Conservation (phyloP, 495 filamentous ascomycete species). For the Xylaria venustula region DNA sequence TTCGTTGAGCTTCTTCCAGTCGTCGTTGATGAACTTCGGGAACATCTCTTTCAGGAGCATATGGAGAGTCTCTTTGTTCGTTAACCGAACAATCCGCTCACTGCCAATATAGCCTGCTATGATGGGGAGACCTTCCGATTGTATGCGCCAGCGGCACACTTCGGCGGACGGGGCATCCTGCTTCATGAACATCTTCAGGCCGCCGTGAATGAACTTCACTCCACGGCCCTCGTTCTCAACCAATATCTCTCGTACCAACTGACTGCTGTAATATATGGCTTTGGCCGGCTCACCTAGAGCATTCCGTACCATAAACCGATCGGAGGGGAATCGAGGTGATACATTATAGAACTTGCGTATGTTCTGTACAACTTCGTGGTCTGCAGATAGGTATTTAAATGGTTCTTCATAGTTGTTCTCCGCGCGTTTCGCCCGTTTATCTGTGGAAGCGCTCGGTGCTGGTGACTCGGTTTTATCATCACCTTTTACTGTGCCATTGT, state of each 20-base stretch:
- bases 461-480: conserved; percentile 21
- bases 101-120: conserved; percentile 84
- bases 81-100: conserved; percentile 69
- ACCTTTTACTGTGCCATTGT: conserved; percentile 11
- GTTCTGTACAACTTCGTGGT: conserved; percentile 68
- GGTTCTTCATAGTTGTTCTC: conserved; percentile 66
- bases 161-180: conserved; percentile 84
- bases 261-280: conserved; percentile 91
- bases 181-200: conserved; percentile 97
- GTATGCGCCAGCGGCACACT: conserved; percentile 90
- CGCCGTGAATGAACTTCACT: conserved; percentile 93
- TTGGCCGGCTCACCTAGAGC: conserved; percentile 76
- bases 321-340: conserved; percentile 75
- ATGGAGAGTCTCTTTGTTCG: conserved; percentile 70
- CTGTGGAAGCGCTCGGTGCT: conserved; percentile 16
- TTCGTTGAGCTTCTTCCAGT: conserved; percentile 75
- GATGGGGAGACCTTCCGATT: conserved; percentile 87
- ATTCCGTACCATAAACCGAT: conserved; percentile 96
- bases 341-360: conserved; percentile 83
- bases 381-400: conserved; percentile 78
- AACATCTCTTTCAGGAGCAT: conserved; percentile 92
- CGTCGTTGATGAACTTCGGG: conserved; percentile 67
- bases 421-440: conserved; percentile 23
- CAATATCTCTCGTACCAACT: conserved; percentile 80
- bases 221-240: conserved; percentile 78